phyloP scores from a whole-genome alignment of 345 rosid species.

The Rubroshorea leprosula region DNA sequence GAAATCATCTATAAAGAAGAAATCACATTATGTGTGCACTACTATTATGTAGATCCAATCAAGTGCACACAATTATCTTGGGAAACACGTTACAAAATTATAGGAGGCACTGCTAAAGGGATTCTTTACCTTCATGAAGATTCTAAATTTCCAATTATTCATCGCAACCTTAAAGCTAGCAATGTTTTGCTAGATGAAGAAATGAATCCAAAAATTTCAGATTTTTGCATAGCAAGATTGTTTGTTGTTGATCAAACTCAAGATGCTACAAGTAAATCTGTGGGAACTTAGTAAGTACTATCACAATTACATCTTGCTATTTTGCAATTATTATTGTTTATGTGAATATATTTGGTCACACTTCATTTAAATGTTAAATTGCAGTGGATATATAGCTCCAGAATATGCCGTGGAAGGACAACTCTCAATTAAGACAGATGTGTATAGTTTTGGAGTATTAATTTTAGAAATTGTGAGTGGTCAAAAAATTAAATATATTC shows the following conservation, averaged over 20 bases:
- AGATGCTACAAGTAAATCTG: conserved; percentile 25
- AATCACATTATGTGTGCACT: neutral
- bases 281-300: conserved; percentile 30
- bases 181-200: conserved; percentile 20
- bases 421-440: conserved; percentile 37
- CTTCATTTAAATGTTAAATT: too few relatives aligned
- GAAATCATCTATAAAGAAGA: neutral
- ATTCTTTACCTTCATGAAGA: conserved; percentile 38
- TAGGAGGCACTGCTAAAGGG: conserved; percentile 33
- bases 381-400: too few relatives aligned
- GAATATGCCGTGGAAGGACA: conserved; percentile 33
- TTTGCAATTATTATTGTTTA: too few relatives aligned
- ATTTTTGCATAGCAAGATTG: conserved; percentile 31
- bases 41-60: neutral
- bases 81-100: conserved; percentile 23
- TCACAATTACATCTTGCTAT: neutral
- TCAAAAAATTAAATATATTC: conserved; percentile 20
- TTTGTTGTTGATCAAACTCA: conserved; percentile 27
- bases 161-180: conserved; percentile 25
- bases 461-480: too few relatives aligned
- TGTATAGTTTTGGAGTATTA: conserved; percentile 40
- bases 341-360: too few relatives aligned
- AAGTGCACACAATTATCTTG: conserved; percentile 9
- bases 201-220: conserved; percentile 28
- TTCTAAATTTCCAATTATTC: conserved; percentile 33